Percentiles rank a stretch among this genome's conserved stretches.
Conservation (phyloP, 169 alveolate species). For the Plasmodium gaboni region DNA sequence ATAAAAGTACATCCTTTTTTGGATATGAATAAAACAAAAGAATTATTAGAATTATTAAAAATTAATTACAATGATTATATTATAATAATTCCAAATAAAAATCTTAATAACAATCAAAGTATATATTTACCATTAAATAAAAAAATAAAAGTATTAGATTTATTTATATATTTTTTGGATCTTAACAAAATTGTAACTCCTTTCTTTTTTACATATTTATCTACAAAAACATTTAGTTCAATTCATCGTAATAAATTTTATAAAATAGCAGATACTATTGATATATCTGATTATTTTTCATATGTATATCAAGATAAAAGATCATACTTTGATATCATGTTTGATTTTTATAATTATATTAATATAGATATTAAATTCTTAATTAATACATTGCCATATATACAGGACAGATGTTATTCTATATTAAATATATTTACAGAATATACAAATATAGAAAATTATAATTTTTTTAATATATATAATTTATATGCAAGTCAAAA, state of each 20-base stretch:
- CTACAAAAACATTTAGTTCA: slow-evolving; percentile 53
- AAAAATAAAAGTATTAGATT: slow-evolving; percentile 57
- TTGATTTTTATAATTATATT: slow-evolving; percentile 55
- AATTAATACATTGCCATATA: slow-evolving; percentile 55
- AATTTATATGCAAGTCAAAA: slow-evolving; percentile 1
- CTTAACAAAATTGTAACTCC: slow-evolving; percentile 70
- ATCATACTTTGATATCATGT: slow-evolving; percentile 58
- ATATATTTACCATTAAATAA: slow-evolving; percentile 33
- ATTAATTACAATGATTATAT: slow-evolving; percentile 63
- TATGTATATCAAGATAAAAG: slow-evolving; percentile 61
- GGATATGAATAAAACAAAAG: slow-evolving; percentile 44
- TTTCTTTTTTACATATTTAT: slow-evolving; percentile 38
- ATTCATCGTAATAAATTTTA: slow-evolving; percentile 58
- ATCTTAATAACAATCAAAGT: slow-evolving; percentile 7
- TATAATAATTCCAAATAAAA: slow-evolving; percentile 8
- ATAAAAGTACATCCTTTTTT: slow-evolving; percentile 50
- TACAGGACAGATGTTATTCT: slow-evolving; percentile 57
- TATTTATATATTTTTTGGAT: slow-evolving; percentile 60
- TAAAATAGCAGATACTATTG: slow-evolving; percentile 31
- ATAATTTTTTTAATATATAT: slow-evolving; percentile 27
- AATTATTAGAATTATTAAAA: slow-evolving; percentile 36
- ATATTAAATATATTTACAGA: slow-evolving; percentile 14
- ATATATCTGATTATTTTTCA: slow-evolving; percentile 55
- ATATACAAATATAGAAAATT: slow-evolving; percentile 6
- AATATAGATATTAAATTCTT: slow-evolving; percentile 35